Conservation (phyloP, 192 early-diverging fungal species). For the Thoreauomyces humboldtii region DNA sequence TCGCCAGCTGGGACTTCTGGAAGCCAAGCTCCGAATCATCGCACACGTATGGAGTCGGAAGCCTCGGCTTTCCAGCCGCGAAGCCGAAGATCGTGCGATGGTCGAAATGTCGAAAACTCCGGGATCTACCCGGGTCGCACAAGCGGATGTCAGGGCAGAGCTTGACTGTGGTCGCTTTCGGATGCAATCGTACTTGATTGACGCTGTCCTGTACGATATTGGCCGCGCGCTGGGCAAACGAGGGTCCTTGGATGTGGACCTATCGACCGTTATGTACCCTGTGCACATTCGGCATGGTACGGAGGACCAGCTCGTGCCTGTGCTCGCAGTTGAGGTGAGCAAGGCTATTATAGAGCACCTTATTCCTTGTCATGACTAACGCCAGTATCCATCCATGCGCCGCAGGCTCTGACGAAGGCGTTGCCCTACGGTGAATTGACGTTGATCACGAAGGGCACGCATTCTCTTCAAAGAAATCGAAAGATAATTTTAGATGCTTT, state of each 20-base stretch:
- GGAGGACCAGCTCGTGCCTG: not conserved
- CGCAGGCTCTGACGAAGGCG: no score
- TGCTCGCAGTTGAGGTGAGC: no score
- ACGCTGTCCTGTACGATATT: not conserved
- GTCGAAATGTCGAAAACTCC: not conserved
- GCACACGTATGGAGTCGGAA: not conserved
- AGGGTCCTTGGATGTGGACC: not conserved
- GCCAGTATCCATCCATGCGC: no score
- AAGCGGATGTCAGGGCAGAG: not conserved
- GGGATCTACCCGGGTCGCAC: not conserved
- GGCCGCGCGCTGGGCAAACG: not conserved
- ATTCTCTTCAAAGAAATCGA: no score
- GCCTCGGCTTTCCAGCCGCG: not conserved
- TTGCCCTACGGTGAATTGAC: no score
- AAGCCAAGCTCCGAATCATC: not conserved
- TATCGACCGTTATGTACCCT: not conserved
- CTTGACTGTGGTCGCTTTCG: not conserved
- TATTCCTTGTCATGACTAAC: no score
- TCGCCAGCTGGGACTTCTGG: no score
- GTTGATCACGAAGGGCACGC: no score
- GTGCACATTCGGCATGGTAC: not conserved
- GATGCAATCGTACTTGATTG: not conserved
- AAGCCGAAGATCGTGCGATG: not conserved
- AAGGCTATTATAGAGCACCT: no score
- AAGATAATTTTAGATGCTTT: no score